phyloP scores from a whole-genome alignment of 371 early-diverging fungal species.

The Mucor indicus region DNA sequence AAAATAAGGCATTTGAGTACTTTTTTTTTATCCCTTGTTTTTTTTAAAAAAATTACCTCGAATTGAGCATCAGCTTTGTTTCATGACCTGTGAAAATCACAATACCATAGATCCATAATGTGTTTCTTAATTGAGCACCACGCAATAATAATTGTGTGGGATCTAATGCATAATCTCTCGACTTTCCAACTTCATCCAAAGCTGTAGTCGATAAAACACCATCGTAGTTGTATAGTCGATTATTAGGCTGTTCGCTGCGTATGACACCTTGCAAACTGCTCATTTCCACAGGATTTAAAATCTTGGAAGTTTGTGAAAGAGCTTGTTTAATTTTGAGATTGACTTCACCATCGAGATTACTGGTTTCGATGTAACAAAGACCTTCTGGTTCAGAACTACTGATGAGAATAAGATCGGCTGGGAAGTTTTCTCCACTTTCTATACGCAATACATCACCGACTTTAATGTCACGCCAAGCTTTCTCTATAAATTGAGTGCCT shows the following conservation, averaged over 20 bases:
- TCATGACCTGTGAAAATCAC: slow-evolving; percentile 91
- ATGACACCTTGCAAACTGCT: slow-evolving; percentile 57
- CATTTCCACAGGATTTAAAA: slow-evolving; percentile 63
- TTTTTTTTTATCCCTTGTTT: too few species aligned
- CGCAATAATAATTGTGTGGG: slow-evolving; percentile 81
- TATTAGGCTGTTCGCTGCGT: slow-evolving; percentile 84
- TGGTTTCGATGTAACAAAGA: slow-evolving; percentile 94
- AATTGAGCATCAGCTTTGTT: slow-evolving; percentile 86
- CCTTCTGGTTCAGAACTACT: slow-evolving; percentile 85
- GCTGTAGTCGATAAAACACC: slow-evolving; percentile 57
- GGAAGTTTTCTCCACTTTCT: slow-evolving; percentile 83
- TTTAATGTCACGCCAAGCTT: slow-evolving; percentile 74
- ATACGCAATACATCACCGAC: slow-evolving; percentile 93
- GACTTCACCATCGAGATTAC: slow-evolving; percentile 94
- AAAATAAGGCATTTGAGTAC: neutral
- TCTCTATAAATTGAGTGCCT: slow-evolving; percentile 62
- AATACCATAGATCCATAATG: slow-evolving; percentile 82
- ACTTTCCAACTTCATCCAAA: slow-evolving; percentile 41
- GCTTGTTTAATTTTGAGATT: slow-evolving; percentile 93
- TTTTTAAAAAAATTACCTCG: slow-evolving; percentile 42
- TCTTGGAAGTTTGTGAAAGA: slow-evolving; percentile 62
- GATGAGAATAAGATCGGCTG: slow-evolving; percentile 90
- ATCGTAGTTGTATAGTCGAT: slow-evolving; percentile 84
- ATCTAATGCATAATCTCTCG: slow-evolving; percentile 66
- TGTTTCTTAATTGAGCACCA: slow-evolving; percentile 84